A percentile compares a stretch with the other conserved stretches of the same genome.
Conservation (phyloP, 2,329 filamentous ascomycete genomes). For the Cercospora janseana region DNA sequence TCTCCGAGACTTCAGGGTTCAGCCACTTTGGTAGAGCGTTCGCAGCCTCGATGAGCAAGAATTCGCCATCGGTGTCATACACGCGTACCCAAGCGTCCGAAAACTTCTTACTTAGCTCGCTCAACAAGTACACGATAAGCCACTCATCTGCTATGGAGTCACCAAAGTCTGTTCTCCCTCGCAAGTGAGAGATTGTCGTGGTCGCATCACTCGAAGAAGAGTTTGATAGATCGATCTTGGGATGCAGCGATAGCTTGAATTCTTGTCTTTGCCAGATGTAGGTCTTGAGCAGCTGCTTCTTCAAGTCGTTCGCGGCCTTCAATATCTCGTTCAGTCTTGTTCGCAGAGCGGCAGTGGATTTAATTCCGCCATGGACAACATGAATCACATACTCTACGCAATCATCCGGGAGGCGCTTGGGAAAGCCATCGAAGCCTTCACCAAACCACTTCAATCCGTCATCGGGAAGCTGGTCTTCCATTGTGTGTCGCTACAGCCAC, state of each 20-base stretch:
- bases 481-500: not conserved
- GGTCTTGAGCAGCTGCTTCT: constrained; percentile 65
- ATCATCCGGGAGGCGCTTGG: constrained; percentile 73
- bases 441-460: constrained; percentile 65
- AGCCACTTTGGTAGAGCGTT: constrained; percentile 85
- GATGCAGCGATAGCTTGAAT: constrained; percentile 65
- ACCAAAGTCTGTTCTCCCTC: constrained; percentile 79
- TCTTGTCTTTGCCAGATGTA: constrained; percentile 94
- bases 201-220: constrained; percentile 4
- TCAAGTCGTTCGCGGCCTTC: constrained; percentile 64
- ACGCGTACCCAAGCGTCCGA: constrained; percentile 77
- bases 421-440: constrained; percentile 64
- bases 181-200: constrained; percentile 46
- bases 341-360: constrained; percentile 53
- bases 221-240: constrained; percentile 41
- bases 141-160: constrained; percentile 97
- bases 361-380: constrained; percentile 58
- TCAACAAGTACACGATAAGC: constrained; percentile 87
- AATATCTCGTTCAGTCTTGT: constrained; percentile 69
- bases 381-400: constrained; percentile 83
- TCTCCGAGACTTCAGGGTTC: constrained; percentile 82
- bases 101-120: constrained; percentile 73
- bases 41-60: constrained; percentile 90
- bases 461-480: constrained; percentile 38
- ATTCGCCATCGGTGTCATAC: constrained; percentile 88